phyloP scores from a whole-genome alignment of 202 grass and related monocot species.

The Eragrostis tef region DNA sequence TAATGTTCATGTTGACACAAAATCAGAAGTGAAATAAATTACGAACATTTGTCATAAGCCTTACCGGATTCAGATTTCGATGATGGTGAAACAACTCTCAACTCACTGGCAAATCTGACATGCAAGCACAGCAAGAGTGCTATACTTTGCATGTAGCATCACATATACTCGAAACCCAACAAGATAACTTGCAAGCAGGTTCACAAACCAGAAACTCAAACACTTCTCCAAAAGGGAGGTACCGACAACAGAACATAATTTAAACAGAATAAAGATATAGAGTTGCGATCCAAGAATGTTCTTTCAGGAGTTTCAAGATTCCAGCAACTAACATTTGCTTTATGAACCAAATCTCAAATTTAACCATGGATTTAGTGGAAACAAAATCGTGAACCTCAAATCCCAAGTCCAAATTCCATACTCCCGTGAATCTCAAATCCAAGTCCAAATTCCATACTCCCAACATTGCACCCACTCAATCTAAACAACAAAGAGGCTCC shows the following conservation, averaged over 20 bases:
- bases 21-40: too few species aligned
- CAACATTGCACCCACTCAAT: not conserved
- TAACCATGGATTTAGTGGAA: not conserved
- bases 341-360: not conserved
- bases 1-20: too few species aligned
- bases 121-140: not conserved
- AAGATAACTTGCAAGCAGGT: not conserved
- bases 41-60: too few species aligned
- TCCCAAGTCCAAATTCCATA: not conserved
- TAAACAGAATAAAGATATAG: not conserved
- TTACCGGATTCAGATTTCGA: too few species aligned
- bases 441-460: not conserved
- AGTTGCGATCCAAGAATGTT: not conserved
- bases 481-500: slow-evolving; percentile 18
- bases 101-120: not conserved
- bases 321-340: not conserved
- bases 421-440: not conserved
- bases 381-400: not conserved
- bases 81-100: too few species aligned
- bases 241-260: not conserved
- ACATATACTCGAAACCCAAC: not conserved
- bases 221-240: not conserved
- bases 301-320: not conserved
- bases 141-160: not conserved
- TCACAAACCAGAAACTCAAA: not conserved